phyloP scores from a whole-genome alignment of 75 land plant species.

The Picea glauca region DNA sequence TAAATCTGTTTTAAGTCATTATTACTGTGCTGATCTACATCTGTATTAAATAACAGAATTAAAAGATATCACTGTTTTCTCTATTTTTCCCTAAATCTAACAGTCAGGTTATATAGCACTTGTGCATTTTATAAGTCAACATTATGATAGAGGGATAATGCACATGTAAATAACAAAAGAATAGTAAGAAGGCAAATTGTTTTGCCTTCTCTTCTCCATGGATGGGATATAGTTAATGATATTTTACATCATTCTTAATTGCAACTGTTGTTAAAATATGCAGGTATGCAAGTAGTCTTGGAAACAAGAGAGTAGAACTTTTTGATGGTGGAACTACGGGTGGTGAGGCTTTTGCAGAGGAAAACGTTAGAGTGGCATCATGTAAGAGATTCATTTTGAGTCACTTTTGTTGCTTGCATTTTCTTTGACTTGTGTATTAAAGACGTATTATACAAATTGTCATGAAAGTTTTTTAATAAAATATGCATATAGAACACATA shows the following conservation, averaged over 20 bases:
- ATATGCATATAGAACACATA: too few species aligned
- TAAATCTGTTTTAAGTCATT: too few species aligned
- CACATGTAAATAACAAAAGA: not conserved
- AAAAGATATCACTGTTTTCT: too few species aligned
- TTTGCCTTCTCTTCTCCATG: not conserved
- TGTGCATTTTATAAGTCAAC: not conserved
- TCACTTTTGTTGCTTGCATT: not conserved
- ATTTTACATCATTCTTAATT: not conserved
- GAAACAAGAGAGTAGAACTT: conserved; percentile 73
- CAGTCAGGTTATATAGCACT: not conserved
- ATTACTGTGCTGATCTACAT: too few species aligned
- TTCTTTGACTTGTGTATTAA: not conserved
- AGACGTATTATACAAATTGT: not conserved
- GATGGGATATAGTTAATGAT: not conserved
- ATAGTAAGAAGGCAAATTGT: not conserved
- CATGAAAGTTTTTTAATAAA: too few species aligned
- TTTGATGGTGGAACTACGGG: conserved; percentile 78
- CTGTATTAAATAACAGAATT: too few species aligned
- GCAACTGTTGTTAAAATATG: not conserved
- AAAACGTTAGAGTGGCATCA: conserved; percentile 79
- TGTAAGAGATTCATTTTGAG: conserved; percentile 30
- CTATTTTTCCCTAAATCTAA: too few species aligned
- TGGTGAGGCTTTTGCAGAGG: conserved; percentile 58
- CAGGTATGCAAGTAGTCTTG: conserved; percentile 76
- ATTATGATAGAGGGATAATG: not conserved